These are phyloP conservation scores for Rhypophila decipiens DNA, from an alignment of 495 filamentous ascomycete genomes.

Conservation along the genomic window DNA sequence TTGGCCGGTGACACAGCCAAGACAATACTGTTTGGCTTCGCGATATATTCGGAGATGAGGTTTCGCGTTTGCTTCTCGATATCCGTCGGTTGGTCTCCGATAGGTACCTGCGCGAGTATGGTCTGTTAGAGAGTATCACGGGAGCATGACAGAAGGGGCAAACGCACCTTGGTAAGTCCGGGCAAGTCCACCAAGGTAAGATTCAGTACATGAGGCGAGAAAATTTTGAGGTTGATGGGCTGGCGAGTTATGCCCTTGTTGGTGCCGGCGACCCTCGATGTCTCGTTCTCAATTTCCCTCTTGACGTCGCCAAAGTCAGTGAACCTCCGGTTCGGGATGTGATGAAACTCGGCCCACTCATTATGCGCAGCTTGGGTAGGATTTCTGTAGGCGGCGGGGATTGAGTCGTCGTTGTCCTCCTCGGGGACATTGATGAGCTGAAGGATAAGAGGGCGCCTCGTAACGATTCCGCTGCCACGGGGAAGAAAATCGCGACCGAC, in stretches of 20 bases:
- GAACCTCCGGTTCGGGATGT: constrained; percentile 82
- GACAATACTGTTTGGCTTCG: constrained; percentile 98
- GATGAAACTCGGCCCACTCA: constrained; percentile 98
- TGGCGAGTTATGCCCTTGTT: constrained; percentile 99
- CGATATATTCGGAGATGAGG: constrained; percentile 96
- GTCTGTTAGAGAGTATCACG: constrained; percentile 9
- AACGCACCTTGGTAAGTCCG: constrained; percentile 82
- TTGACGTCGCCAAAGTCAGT: constrained; percentile 90
- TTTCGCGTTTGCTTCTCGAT: constrained; percentile 99
- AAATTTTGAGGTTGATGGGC: constrained; percentile 98
- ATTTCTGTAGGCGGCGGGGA: constrained; percentile 47
- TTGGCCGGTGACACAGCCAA: constrained; percentile 96
- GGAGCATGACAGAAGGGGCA: not conserved
- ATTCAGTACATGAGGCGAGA: constrained; percentile 94
- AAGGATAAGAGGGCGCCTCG: constrained; percentile 84
- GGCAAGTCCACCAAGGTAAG: constrained; percentile 94
- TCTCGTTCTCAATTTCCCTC: constrained; percentile 96
- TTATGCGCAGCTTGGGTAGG: constrained; percentile 38
- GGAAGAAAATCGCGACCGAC: constrained; percentile 96
- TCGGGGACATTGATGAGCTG: constrained; percentile 96
- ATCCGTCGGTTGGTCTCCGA: constrained; percentile 95
- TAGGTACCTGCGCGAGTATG: constrained; percentile 60
- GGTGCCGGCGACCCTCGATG: constrained; percentile 85
- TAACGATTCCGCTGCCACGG: constrained; percentile 94
- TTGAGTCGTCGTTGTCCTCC: constrained; percentile 60